Base-by-base conservation (phyloP, 306 rosid genomes). In the Dryas octopetala region DNA sequence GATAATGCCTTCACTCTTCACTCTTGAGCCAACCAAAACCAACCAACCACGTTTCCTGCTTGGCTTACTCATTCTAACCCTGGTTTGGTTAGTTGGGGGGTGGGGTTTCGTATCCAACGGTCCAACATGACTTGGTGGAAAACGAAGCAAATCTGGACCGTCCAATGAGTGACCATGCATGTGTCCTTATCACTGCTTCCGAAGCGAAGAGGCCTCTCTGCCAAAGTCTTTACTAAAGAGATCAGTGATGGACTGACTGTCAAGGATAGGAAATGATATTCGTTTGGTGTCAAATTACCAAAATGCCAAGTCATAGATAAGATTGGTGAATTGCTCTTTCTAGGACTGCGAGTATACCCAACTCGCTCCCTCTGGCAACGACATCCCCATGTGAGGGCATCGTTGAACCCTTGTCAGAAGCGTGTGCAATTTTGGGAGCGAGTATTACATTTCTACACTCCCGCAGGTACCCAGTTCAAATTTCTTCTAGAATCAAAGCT, bases 151-250 rank as follows among this genome's bases (percentile, higher is more conserved):
- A 84, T 84, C 87, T 71, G 46, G 80, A 70, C 87, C 95, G 92
- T 91, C 58, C 86, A 86, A 64, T 41, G 86, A 63, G 88, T 48
- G 84, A 85, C 76, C 91, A 91, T 84, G 96, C 97, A 91, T 88
- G 90, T 86, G 98, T 93, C 98, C 64, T 81, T 85, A 75, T 93
- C 96, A 87, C 91, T 83, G 80, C 76, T 86, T 80, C 84, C 84
- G 74, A 83, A 83, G 90, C 38, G 38, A 32, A 76, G 85, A 73
- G 54, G 6, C 51, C 45, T 51, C 73, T 12, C 79, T 78, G 83
- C 79, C 61, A 66, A 81, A 76, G 79, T 77, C 64, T 32, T 80
- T 64, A 62, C 80, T 75, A 59, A 88, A 77, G 82, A 52, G 66
- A 54, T 77, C 68, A 62, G 70, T 77, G 48, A 60, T 82, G 73